Base-by-base conservation (phyloP, 176 grass and related monocot species). In the Juncus inflexus region DNA sequence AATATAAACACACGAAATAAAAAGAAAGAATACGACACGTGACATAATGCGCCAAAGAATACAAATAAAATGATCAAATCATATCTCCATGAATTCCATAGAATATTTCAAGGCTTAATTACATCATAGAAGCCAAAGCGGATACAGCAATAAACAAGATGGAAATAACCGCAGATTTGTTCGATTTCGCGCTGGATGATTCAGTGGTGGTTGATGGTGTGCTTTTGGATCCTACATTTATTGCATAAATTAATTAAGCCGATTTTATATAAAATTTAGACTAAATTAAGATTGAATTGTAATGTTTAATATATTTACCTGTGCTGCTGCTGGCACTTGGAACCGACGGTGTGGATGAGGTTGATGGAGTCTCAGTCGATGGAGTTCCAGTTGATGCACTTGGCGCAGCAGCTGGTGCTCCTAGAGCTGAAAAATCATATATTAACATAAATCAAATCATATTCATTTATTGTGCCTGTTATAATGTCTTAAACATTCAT, bases 211-310 rank as follows among this genome's bases (percentile, higher is more conserved):
- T 28, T 28, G 19, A 28, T 28, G 19, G 19, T 28, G 19, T 28
- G 19, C 37, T 54, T 60, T 81, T 81, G 10, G 78, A 69, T 14
- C 70, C 70, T 54, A 13, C 60, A 60, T 63, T 66, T 61, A 53
- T 1, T 11, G 41, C 58, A 6, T 54, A 56, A 15, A 5, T 70
- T 58, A 42, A 12, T 28, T 69, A 55, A 41, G 38, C 45, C 4
- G 40, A 14, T n/a, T 61, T 16, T 9, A 5, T 54, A 55, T 4
- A 28, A 47, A 47, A 47, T 47, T 47, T 6, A 6, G 43, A 5
- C 6, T 6, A 47, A 47, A 47, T 47, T 5, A 47, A 47, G 43
- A 47, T 47, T 47, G 9, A 47, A 6, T 47, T 47, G 4, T 47
- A 9, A 6, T 47, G 43, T 28, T 28, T 28, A 47, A 19, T 38